These are phyloP conservation scores for Luffa aegyptiaca DNA, from an alignment of 306 rosid genomes.

Conservation along the genomic window DNA sequence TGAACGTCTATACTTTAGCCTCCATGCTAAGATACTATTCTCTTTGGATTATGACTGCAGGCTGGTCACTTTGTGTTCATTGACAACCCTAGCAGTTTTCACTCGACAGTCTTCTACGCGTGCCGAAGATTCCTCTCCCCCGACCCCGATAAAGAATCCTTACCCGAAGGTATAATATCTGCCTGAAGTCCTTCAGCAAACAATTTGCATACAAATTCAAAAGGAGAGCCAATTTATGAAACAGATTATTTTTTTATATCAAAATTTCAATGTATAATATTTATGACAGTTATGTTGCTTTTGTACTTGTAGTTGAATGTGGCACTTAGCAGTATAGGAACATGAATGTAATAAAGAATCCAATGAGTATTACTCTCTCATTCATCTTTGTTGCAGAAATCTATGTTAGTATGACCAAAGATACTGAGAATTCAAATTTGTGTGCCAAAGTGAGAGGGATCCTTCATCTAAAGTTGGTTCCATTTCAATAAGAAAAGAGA, in stretches of 20 bases:
- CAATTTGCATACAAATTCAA: not conserved
- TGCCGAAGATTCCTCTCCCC: slow-evolving; percentile 69
- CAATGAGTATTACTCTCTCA: not conserved
- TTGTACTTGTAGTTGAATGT: not conserved
- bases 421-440: no score
- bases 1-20: not conserved
- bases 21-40: not conserved
- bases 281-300: not conserved
- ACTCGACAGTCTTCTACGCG: slow-evolving; percentile 62
- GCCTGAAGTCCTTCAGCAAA: slow-evolving; percentile 26
- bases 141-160: slow-evolving; percentile 36
- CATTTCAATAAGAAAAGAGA: no score
- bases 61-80: slow-evolving; percentile 86
- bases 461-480: no score
- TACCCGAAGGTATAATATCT: slow-evolving; percentile 59
- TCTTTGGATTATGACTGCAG: slow-evolving; percentile 31
- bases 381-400: no score
- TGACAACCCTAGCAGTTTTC: slow-evolving; percentile 68
- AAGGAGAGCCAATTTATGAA: not conserved
- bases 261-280: not conserved
- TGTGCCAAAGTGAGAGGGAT: no score
- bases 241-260: not conserved
- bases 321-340: not conserved
- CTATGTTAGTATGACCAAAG: no score
- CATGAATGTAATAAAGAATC: not conserved